Conservation (phyloP, 345 rosid genomes). For the Draba incana region DNA sequence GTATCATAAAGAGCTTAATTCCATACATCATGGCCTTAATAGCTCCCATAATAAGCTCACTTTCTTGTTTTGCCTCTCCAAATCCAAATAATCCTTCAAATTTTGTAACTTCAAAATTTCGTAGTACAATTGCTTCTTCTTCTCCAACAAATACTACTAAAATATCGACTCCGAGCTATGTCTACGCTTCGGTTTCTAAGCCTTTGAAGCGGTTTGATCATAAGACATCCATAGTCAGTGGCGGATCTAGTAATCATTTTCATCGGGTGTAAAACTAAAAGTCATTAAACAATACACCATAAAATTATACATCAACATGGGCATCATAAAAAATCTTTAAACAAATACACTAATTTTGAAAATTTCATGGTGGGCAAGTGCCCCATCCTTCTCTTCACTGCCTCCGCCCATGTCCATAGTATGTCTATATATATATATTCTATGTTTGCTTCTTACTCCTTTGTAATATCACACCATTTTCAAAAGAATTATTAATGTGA, state of each 20-base stretch:
- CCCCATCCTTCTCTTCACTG: too few species aligned
- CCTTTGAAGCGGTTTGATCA: constrained; percentile 1
- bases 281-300: too few species aligned
- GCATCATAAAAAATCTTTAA: too few species aligned
- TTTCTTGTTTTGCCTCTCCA: constrained; percentile 1
- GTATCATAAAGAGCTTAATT: not conserved
- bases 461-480: not conserved
- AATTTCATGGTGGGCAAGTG: too few species aligned
- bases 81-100: constrained; percentile 1
- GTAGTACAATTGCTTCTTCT: not conserved
- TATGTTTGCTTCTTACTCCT: not conserved
- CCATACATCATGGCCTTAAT: constrained; percentile 21
- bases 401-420: too few species aligned
- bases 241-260: too few species aligned
- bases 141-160: not conserved
- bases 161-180: not conserved
- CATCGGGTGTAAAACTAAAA: too few species aligned
- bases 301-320: too few species aligned
- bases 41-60: not conserved
- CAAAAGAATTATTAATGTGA: not conserved
- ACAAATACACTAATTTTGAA: too few species aligned
- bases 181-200: not conserved
- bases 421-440: not conserved
- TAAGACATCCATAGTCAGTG: not conserved
- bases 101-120: not conserved